Conservation (phyloP, 2,329 filamentous ascomycete species). For the Pseudogymnoascus sp. region DNA sequence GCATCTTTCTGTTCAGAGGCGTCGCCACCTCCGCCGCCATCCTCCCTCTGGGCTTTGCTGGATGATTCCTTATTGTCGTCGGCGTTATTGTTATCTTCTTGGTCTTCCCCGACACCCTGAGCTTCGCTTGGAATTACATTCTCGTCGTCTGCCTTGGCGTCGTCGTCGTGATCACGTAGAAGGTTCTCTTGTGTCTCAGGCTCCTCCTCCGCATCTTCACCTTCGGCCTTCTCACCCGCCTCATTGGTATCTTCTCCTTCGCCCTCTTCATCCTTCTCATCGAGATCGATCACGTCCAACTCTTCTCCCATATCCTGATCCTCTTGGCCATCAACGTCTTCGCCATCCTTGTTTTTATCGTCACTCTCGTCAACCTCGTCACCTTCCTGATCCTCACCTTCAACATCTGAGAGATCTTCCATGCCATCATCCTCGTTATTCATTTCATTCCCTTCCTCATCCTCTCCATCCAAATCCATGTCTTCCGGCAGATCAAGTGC, state of each 20-base stretch:
- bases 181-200: constrained; percentile 42
- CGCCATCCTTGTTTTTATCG: constrained; percentile 38
- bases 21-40: constrained; percentile 59
- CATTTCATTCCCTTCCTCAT: constrained; percentile 38
- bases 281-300: constrained; percentile 27
- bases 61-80: constrained; percentile 56
- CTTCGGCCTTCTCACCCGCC: constrained; percentile 39
- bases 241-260: constrained; percentile 43
- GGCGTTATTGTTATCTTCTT: constrained; percentile 51
- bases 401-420: constrained; percentile 18
- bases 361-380: constrained; percentile 33
- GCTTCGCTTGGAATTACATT: constrained; percentile 57
- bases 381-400: constrained; percentile 24
- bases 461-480: constrained; percentile 59
- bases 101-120: constrained; percentile 57
- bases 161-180: constrained; percentile 36
- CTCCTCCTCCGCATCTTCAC: constrained; percentile 43
- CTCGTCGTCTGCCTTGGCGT: constrained; percentile 49
- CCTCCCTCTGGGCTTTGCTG: constrained; percentile 56
- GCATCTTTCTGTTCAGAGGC: constrained; percentile 57
- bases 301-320: constrained; percentile 31
- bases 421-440: constrained; percentile 41
- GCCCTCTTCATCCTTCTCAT: constrained; percentile 23
- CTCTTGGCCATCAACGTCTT: constrained; percentile 33
- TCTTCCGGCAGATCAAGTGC: constrained; percentile 65